phyloP scores from a whole-genome alignment of 148 eudicot species.

The Pouteria glomerata region DNA sequence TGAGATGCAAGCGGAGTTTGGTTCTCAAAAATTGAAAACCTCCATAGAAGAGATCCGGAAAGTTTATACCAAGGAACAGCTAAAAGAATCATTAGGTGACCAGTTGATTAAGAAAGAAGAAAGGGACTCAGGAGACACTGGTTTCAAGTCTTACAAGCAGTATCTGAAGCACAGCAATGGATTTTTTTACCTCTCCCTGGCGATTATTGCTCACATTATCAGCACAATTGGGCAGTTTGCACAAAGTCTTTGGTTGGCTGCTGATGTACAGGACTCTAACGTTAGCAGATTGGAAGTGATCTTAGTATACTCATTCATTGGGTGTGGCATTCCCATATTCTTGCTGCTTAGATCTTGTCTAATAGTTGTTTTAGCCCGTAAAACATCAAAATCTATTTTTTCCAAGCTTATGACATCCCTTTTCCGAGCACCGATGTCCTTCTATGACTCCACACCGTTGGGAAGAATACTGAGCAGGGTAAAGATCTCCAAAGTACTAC shows the following conservation, averaged over 20 bases:
- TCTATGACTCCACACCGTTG: slow-evolving; percentile 57
- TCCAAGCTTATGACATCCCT: slow-evolving; percentile 37
- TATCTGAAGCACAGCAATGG: slow-evolving; percentile 48
- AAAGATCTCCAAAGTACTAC: slow-evolving; percentile 12
- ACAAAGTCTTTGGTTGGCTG: slow-evolving; percentile 51
- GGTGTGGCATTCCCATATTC: slow-evolving; percentile 26
- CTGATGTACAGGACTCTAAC: slow-evolving; percentile 26
- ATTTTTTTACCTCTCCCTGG: slow-evolving; percentile 32
- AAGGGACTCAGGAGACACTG: slow-evolving; percentile 50
- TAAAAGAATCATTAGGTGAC: slow-evolving; percentile 19
- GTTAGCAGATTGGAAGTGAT: slow-evolving; percentile 22
- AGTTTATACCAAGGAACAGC: slow-evolving; percentile 9
- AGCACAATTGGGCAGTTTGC: slow-evolving; percentile 38
- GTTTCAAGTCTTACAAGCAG: slow-evolving; percentile 44
- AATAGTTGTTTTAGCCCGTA: slow-evolving; percentile 30
- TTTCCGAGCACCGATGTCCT: slow-evolving; percentile 60
- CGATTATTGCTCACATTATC: slow-evolving; percentile 24
- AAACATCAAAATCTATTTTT: slow-evolving; percentile 44
- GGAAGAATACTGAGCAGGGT: slow-evolving; percentile 67
- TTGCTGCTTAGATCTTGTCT: slow-evolving; percentile 35
- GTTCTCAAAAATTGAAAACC: slow-evolving; percentile 3
- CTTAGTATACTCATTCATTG: slow-evolving; percentile 28
- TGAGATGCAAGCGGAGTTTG: not conserved
- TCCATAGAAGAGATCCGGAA: slow-evolving; percentile 14
- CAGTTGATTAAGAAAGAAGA: slow-evolving; percentile 56